Conservation (phyloP, 306 rosid genomes). For the Vicia sativa region DNA sequence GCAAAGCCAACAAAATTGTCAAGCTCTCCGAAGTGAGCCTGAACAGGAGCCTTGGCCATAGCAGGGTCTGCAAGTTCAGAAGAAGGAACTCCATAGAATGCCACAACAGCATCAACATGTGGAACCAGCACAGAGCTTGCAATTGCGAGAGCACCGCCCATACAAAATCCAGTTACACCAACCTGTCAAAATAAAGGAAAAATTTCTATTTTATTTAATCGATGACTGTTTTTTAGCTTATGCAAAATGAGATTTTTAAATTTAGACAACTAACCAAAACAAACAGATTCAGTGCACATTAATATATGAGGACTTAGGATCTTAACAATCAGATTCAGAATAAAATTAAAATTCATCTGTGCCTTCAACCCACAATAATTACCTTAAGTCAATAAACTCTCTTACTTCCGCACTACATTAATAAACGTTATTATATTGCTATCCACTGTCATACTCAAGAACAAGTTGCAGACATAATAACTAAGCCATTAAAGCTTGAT, state of each 20-base stretch:
- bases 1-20: constrained; percentile 89
- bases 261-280: background rate
- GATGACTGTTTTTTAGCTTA: too few relatives aligned
- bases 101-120: constrained; percentile 83
- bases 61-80: constrained; percentile 94
- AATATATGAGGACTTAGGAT: constrained; percentile 6
- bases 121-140: constrained; percentile 94
- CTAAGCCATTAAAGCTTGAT: too few relatives aligned
- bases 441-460: background rate
- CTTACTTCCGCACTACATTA: too few relatives aligned
- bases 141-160: constrained; percentile 98
- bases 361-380: constrained; percentile 36
- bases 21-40: constrained; percentile 96
- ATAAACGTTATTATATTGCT: constrained; percentile 47
- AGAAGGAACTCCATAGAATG: constrained; percentile 90
- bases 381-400: background rate
- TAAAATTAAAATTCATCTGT: background rate
- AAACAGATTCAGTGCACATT: background rate
- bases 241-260: constrained; percentile 11
- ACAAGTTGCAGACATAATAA: too few relatives aligned
- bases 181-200: constrained; percentile 52
- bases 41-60: constrained; percentile 84
- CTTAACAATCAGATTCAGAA: background rate
- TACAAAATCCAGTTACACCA: constrained; percentile 96
- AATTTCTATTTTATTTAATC: constrained; percentile 21